These are phyloP conservation scores for Kodamaea ohmeri DNA, from an alignment of 1,139 yeast genomes.

Conservation along the genomic window DNA sequence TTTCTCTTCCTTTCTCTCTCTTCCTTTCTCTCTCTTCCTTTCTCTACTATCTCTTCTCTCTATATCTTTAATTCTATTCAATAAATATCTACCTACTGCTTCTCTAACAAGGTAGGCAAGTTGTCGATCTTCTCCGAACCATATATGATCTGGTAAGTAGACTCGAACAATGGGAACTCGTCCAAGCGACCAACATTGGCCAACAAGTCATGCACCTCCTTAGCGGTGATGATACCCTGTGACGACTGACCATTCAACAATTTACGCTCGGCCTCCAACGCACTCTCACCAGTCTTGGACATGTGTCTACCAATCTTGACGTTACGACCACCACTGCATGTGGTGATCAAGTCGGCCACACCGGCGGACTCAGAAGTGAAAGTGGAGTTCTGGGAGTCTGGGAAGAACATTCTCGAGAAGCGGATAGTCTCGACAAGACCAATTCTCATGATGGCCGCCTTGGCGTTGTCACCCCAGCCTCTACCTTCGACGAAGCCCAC, in stretches of 20 bases:
- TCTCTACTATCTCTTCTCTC: background rate
- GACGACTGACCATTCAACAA: conserved; percentile 51
- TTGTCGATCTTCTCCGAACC: conserved; percentile 43
- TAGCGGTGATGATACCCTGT: conserved; percentile 48
- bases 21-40: background rate
- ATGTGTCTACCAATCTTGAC: conserved; percentile 48
- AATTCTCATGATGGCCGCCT: conserved; percentile 49
- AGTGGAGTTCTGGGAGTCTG: conserved; percentile 38
- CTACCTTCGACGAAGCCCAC: conserved; percentile 50
- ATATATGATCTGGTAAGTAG: conserved; percentile 46
- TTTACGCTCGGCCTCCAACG: conserved; percentile 43
- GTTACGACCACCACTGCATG: conserved; percentile 51
- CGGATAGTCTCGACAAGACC: conserved; percentile 45
- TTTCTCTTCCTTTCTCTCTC: background rate
- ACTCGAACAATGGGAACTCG: conserved; percentile 48
- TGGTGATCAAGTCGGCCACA: conserved; percentile 50
- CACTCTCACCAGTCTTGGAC: conserved; percentile 46
- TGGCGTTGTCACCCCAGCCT: conserved; percentile 54
- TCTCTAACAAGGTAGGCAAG: conserved; percentile 40
- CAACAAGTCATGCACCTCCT: conserved; percentile 48
- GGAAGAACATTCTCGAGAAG: conserved; percentile 42
- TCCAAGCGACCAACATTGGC: conserved; percentile 29
- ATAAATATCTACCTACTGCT: conserved; percentile 1
- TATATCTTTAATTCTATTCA: background rate
- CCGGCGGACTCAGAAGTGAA: conserved; percentile 51